Evolutionary conservation across 2,329 filamentous ascomycete genomes (phyloP).

Genomic region (Podosphaera xanthii): DNA sequence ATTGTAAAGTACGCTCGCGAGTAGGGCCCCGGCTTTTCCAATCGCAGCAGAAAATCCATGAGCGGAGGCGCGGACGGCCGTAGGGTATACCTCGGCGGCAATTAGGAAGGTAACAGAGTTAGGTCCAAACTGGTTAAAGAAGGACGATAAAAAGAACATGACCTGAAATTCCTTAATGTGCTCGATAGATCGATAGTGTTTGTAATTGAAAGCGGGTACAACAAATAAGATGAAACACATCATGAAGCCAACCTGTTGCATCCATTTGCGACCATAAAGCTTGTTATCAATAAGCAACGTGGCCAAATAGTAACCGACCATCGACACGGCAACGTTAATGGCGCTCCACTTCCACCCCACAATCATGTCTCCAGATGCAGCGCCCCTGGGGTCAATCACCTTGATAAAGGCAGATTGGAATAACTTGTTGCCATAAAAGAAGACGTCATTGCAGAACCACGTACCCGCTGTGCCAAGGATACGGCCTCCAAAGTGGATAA

Average conservation of each 20-base stretch:
- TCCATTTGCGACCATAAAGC: slow-evolving; percentile 83
- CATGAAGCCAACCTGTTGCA: slow-evolving; percentile 87
- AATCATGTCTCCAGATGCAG: slow-evolving; percentile 39
- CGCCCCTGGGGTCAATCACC: slow-evolving; percentile 46
- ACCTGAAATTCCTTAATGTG: slow-evolving; percentile 81
- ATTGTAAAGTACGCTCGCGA: slow-evolving; percentile 78
- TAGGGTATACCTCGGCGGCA: slow-evolving; percentile 89
- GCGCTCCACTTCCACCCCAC: slow-evolving; percentile 81
- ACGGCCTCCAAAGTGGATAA: slow-evolving; percentile 67
- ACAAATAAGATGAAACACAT: slow-evolving; percentile 88
- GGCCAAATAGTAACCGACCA: slow-evolving; percentile 75
- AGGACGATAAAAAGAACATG: slow-evolving; percentile 94
- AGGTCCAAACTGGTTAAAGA: slow-evolving; percentile 98
- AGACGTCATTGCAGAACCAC: slow-evolving; percentile 95
- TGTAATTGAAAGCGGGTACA: slow-evolving; percentile 68
- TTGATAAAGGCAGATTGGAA: slow-evolving; percentile 82
- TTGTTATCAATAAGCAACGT: slow-evolving; percentile 24
- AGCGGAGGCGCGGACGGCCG: slow-evolving; percentile 73
- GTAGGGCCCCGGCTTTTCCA: slow-evolving; percentile 71
- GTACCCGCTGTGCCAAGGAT: slow-evolving; percentile 65
- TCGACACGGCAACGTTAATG: slow-evolving; percentile 68
- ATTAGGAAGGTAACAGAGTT: slow-evolving; percentile 88
- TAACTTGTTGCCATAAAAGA: slow-evolving; percentile 98
- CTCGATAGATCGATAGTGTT: slow-evolving; percentile 50
- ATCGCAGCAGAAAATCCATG: slow-evolving; percentile 86